A percentile compares a stretch with the other conserved stretches of the same genome.
phyloP scores from a whole-genome alignment of 345 rosid species.

The Euphorbia tirucalli region DNA sequence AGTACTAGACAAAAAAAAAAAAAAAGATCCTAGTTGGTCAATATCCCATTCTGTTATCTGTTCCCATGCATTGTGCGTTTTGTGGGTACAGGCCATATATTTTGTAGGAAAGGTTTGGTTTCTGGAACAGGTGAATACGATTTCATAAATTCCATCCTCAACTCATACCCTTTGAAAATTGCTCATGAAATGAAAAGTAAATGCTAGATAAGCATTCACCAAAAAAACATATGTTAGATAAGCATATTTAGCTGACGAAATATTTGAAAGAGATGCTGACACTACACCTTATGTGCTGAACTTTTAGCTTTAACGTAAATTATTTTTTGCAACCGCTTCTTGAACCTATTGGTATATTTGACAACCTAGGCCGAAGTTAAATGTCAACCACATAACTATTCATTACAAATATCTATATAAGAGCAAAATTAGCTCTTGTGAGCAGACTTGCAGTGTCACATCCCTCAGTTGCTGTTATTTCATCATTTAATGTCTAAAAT shows the following conservation, averaged over 20 bases:
- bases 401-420: neutral
- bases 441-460: neutral
- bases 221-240: too few relatives aligned
- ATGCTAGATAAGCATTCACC: too few relatives aligned
- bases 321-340: neutral
- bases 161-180: neutral
- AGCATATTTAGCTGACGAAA: neutral
- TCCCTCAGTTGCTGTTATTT: neutral
- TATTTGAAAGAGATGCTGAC: neutral
- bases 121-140: too few relatives aligned
- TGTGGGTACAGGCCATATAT: too few relatives aligned
- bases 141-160: neutral
- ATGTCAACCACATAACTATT: neutral
- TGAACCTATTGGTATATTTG: neutral
- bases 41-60: too few relatives aligned
- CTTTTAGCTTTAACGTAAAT: neutral
- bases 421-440: neutral
- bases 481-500: neutral
- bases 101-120: too few relatives aligned
- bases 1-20: too few relatives aligned
- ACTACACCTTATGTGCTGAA: neutral
- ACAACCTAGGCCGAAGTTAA: neutral
- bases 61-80: too few relatives aligned
- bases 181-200: neutral
- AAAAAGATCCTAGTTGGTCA: too few relatives aligned